Evolutionary conservation across 2,329 filamentous ascomycete species (phyloP).

Genomic region (Beauveria brongniartii): DNA sequence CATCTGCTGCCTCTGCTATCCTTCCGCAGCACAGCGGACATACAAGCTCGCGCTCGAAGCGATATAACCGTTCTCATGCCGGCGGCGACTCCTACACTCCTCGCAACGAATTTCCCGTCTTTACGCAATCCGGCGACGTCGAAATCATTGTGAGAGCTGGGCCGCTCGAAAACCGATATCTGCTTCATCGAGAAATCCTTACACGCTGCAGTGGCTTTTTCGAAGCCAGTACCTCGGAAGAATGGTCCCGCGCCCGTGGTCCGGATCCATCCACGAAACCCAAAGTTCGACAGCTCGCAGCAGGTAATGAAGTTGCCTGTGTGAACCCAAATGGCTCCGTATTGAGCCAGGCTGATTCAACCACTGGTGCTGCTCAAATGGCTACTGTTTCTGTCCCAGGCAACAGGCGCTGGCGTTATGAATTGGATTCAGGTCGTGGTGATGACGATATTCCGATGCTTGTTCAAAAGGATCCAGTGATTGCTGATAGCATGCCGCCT

Average conservation of each 20-base stretch:
- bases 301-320: conserved; percentile 38
- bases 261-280: conserved; percentile 8
- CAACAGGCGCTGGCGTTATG: conserved; percentile 71
- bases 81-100: conserved; percentile 61
- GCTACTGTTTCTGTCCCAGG: conserved; percentile 4
- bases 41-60: conserved; percentile 51
- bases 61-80: conserved; percentile 74
- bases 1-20: conserved; percentile 45
- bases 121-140: conserved; percentile 84
- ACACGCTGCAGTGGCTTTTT: conserved; percentile 92
- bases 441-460: conserved; percentile 79
- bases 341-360: conserved; percentile 8
- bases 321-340: conserved; percentile 5
- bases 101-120: conserved; percentile 89
- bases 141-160: conserved; percentile 72
- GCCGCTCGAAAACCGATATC: conserved; percentile 62
- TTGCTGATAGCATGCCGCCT: conserved; percentile 17
- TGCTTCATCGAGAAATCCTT: conserved; percentile 80
- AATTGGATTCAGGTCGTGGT: conserved; percentile 67
- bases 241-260: conserved; percentile 48
- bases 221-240: conserved; percentile 71
- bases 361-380: background rate
- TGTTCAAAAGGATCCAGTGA: conserved; percentile 59
- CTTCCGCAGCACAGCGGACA: conserved; percentile 17
- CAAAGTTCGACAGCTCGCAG: conserved; percentile 16